Evolutionary conservation across 805 yeast species (phyloP).

Genomic region (Saccharomyces mikatae): DNA sequence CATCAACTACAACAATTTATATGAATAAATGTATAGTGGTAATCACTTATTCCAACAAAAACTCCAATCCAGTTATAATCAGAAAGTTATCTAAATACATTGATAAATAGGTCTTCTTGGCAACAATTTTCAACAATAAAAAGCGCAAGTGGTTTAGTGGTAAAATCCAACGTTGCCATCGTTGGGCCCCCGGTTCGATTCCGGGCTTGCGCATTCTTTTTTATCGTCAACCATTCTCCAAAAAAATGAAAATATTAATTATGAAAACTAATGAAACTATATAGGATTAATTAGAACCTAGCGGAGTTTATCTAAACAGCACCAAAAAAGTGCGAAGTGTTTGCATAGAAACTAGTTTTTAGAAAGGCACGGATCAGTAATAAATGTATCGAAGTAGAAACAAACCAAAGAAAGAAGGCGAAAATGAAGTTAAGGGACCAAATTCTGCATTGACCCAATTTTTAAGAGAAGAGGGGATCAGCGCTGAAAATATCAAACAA

Average conservation of each 20-base stretch:
- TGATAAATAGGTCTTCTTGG: too few species aligned
- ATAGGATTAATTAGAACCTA: too few species aligned
- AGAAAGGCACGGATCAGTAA: too few species aligned
- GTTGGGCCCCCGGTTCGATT: neutral
- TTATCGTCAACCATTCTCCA: neutral
- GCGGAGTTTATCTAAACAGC: neutral
- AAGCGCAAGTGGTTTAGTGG: neutral
- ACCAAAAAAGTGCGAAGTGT: neutral
- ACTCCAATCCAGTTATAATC: too few species aligned
- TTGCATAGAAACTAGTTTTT: too few species aligned
- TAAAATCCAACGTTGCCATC: neutral
- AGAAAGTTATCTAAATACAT: too few species aligned
- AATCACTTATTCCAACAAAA: too few species aligned
- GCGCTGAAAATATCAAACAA: conserved; percentile 64
- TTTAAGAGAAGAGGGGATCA: conserved; percentile 81
- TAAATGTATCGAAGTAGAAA: conserved; percentile 25
- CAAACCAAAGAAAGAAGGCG: conserved; percentile 13
- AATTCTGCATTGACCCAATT: conserved; percentile 89
- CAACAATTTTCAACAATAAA: too few species aligned
- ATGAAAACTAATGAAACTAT: neutral
- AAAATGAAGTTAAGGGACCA: conserved; percentile 39
- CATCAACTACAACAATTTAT: too few species aligned
- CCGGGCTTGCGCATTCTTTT: neutral
- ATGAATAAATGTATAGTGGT: too few species aligned
- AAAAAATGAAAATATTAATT: neutral